These are phyloP conservation scores for Myriangium duriaei DNA, from an alignment of 2,329 filamentous ascomycete genomes.

Conservation along the genomic window DNA sequence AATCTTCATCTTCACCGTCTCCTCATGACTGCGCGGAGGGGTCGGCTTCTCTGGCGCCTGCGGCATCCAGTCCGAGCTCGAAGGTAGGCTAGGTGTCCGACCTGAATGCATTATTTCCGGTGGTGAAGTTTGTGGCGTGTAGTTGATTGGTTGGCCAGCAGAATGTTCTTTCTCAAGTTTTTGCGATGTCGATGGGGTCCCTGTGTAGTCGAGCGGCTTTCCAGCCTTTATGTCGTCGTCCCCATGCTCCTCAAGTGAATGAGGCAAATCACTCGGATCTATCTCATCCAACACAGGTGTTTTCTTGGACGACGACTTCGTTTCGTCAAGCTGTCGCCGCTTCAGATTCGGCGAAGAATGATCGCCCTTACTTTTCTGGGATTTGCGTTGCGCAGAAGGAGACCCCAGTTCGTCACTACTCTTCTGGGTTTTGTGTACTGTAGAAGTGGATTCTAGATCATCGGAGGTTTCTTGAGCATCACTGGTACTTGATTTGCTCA, in stretches of 20 bases:
- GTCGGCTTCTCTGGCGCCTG: conserved; percentile 15
- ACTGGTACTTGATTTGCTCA: conserved; percentile 4
- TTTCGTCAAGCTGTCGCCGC: conserved; percentile 5
- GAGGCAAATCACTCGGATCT: background rate
- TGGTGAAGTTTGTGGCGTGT: no score
- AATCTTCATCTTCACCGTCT: conserved; percentile 23
- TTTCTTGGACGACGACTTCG: background rate
- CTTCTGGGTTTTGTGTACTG: no score
- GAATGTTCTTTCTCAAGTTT: no score
- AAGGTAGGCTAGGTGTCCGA: background rate
- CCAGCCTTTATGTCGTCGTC: conserved; percentile 5
- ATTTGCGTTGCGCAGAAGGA: conserved; percentile 1
- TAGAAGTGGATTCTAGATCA: background rate
- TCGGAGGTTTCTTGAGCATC: conserved; percentile 7
- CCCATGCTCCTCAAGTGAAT: background rate
- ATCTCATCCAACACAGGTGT: conserved; percentile 3
- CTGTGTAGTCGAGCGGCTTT: conserved; percentile 1
- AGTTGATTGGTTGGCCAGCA: no score
- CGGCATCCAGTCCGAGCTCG: conserved; percentile 4
- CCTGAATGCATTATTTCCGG: background rate
- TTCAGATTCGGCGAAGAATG: background rate
- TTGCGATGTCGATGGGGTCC: no score
- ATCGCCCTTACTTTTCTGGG: conserved; percentile 6
- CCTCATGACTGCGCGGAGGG: conserved; percentile 18
- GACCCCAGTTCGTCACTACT: no score